Conservation (phyloP, 495 filamentous ascomycete species). For the Thermothielavioides terrestris region DNA sequence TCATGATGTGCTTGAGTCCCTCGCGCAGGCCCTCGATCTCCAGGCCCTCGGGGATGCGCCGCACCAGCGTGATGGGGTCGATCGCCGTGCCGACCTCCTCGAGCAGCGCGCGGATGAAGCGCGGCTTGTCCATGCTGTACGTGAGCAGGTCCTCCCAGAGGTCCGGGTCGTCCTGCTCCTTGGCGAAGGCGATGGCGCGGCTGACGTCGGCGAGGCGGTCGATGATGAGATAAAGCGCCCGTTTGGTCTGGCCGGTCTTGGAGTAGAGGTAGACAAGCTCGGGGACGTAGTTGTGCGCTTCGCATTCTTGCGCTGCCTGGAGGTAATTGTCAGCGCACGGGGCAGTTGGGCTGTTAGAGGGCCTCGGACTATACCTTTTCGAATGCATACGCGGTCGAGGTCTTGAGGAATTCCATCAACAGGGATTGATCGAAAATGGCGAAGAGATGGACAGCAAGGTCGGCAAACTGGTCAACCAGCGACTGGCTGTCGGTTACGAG, state of each 20-base stretch:
- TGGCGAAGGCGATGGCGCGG: constrained; percentile 87
- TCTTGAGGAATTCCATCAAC: constrained; percentile 79
- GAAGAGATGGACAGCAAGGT: constrained; percentile 77
- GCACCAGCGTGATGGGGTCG: constrained; percentile 79
- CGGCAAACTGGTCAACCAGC: constrained; percentile 77
- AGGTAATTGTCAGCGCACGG: constrained; percentile 2
- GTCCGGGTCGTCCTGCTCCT: constrained; percentile 80
- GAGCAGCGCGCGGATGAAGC: constrained; percentile 84
- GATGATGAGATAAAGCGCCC: constrained; percentile 84
- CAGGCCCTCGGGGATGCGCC: constrained; percentile 81
- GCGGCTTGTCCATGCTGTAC: constrained; percentile 93
- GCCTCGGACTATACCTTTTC: constrained; percentile 42
- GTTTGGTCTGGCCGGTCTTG: constrained; percentile 86
- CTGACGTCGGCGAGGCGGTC: constrained; percentile 78
- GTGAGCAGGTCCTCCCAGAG: constrained; percentile 92
- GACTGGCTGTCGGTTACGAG: constrained; percentile 53
- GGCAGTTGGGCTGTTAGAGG: background rate
- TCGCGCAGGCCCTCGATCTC: constrained; percentile 84
- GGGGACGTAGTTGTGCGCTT: constrained; percentile 65
- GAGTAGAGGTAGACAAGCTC: constrained; percentile 91
- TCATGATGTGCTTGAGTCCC: constrained; percentile 74
- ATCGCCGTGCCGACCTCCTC: constrained; percentile 91
- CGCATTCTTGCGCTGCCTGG: constrained; percentile 68
- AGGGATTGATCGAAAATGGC: constrained; percentile 70
- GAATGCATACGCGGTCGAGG: constrained; percentile 73